Evolutionary conservation across 2,329 filamentous ascomycete species (phyloP), one percentile per base, ranked within the genome.

Genomic region (Hypoxylon sp.): DNA sequence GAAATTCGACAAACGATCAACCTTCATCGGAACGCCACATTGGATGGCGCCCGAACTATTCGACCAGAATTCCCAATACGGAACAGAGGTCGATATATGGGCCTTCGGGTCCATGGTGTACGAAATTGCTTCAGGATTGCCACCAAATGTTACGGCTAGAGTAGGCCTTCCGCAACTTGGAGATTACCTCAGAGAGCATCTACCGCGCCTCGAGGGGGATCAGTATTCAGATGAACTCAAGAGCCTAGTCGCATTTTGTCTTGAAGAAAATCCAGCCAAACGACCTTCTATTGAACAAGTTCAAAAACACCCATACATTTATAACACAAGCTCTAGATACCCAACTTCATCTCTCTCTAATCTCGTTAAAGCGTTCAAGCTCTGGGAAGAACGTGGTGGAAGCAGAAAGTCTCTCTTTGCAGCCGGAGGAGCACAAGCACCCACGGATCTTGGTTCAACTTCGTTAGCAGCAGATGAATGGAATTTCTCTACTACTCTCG

Each of bases 21-120:
- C 93, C 0, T 90, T 95, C 52, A 91, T 95, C 61, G 93, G 93
- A 21, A 96, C 93, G 0, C 90, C 91, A 2, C 90, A 94, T 78
- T 96, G 92, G 91, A 94, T 96, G 92, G 91, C 93, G 0, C 92
- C 91, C 0, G 93, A 96, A 74, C 84, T 95, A 11, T 90, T 92
- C 72, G 87, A 90, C 63, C 83, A 86, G 38, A 83, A 86, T 3
- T 83, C 86, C 9, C 88, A 89, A 4, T 92, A 92, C 75, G 90
- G 90, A 64, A 90, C 89, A 13, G 90, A 91, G 74, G 89, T 91
- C 46, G 93, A 96, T 73, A 93, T 94, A 55, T 96, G 93, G 93
- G 92, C 93, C 1, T 94, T 93, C 76, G 93, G 93, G 1, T 91
- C 92, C 67, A 91, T 94, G 78, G 84, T 93, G 1, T 93, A 89